Base-by-base conservation (phyloP, 306 rosid species). In the Quercus engelmannii region DNA sequence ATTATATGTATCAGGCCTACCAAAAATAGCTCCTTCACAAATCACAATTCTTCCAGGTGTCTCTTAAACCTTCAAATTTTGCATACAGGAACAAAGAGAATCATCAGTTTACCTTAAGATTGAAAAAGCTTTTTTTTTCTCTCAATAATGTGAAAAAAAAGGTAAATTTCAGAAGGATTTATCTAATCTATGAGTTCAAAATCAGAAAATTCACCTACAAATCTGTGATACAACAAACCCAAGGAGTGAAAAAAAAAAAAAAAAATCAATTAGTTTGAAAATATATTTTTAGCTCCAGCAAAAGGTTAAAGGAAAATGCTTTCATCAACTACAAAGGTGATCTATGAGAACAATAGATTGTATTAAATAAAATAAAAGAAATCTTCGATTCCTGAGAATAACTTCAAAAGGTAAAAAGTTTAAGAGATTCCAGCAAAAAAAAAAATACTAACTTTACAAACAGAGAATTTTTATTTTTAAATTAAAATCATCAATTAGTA, bases 11-110 rank as follows among this genome's bases (percentile, higher is more conserved):
- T 23, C 73, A 58, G 67, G 67, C 54, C 76, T 20, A 75, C 72
- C 55, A 82, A 81, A 70, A 49, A 75, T 65, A 81, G 80, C 74
- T 76, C 57, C 80, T 77, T 77, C 35, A 43, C 38, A 80, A 80
- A 63, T 69, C 76, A 8, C 52, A 76, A 74, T 58, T 76, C 67
- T 46, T 69, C 79, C 21, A 69, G 58, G 31, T 38, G 74, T 46
- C 71, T 82, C 79, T 55, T 56, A 76, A 77, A 80, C 84, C 83
- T 79, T 51, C 76, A 83, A 78, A 68, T 52, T 55, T 19, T 62
- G n/a, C 58, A 54, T 49, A 70, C 12, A 38, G 51, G 69, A 75
- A 64, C 11, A 71, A 73, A 65, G 38, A 77, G 77, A 68, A 80
- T 30, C 41, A 71, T 62, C 78, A 74, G 58, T 62, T 2, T 73